A percentile compares a stretch with the other conserved stretches of the same genome.
These are phyloP conservation scores for Metschnikowia matae DNA, from an alignment of 805 yeast genomes.

Conservation along the genomic window DNA sequence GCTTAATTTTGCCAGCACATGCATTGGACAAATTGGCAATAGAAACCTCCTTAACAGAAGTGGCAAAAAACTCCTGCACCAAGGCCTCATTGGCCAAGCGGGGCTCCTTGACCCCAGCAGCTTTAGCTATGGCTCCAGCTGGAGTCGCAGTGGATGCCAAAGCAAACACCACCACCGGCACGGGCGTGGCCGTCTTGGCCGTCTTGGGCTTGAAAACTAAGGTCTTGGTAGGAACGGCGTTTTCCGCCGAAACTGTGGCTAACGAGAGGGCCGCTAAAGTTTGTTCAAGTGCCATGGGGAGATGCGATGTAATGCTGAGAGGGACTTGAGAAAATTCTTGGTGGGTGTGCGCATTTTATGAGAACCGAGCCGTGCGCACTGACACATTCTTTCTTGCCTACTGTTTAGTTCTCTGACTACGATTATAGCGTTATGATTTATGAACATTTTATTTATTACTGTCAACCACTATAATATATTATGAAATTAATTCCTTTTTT, in stretches of 20 bases:
- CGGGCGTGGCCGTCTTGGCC: slow-evolving; percentile 71
- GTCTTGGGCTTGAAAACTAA: slow-evolving; percentile 90
- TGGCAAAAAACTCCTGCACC: slow-evolving; percentile 57
- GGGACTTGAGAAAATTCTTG: too few species aligned
- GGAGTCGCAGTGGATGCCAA: slow-evolving; percentile 69
- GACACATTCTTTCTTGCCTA: too few species aligned
- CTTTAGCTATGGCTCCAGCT: slow-evolving; percentile 56
- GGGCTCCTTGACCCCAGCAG: slow-evolving; percentile 75
- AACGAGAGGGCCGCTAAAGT: slow-evolving; percentile 64
- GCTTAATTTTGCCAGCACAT: slow-evolving; percentile 53
- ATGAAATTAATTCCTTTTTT: too few species aligned
- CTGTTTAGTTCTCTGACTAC: too few species aligned
- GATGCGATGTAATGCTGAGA: background rate
- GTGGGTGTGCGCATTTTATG: too few species aligned
- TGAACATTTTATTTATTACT: too few species aligned
- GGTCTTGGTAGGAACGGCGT: slow-evolving; percentile 59
- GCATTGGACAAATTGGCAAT: slow-evolving; percentile 46
- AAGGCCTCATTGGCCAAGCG: slow-evolving; percentile 83
- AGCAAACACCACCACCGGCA: slow-evolving; percentile 80
- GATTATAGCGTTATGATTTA: too few species aligned
- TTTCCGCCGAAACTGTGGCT: slow-evolving; percentile 48
- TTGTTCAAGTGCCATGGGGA: slow-evolving; percentile 61
- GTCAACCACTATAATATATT: too few species aligned
- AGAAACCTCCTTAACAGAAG: slow-evolving; percentile 58
- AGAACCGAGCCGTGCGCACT: too few species aligned